Evolutionary conservation across 129 eudicot species (phyloP).

Genomic region (Centaurea solstitialis): DNA sequence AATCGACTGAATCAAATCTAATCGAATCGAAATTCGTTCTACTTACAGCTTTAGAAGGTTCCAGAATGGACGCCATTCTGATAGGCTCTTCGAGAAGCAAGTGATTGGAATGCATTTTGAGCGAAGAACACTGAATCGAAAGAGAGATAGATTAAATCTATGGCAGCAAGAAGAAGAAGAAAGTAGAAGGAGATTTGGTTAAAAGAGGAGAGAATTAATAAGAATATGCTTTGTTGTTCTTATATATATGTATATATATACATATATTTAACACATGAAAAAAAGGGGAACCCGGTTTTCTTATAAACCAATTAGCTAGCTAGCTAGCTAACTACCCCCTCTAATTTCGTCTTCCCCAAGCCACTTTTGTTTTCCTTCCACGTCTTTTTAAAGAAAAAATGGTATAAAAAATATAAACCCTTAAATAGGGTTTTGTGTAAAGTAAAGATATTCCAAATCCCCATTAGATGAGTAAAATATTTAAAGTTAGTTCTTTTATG

Average conservation of each 20-base stretch:
- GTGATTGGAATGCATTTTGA: constrained; percentile 79
- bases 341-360: constrained; percentile 36
- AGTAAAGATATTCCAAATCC: no score
- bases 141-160: background rate
- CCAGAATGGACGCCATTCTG: constrained; percentile 87
- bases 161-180: background rate
- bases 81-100: constrained; percentile 90
- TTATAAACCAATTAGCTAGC: background rate
- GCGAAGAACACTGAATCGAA: constrained; percentile 19
- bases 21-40: background rate
- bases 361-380: constrained; percentile 6
- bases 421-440: no score
- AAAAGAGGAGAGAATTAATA: background rate
- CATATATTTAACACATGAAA: constrained; percentile 21
- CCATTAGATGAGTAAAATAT: no score
- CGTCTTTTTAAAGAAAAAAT: background rate
- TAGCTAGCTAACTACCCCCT: constrained; percentile 5
- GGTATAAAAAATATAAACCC: no score
- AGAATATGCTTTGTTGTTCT: constrained; percentile 23
- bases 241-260: no score
- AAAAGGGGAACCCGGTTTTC: constrained; percentile 32
- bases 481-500: no score
- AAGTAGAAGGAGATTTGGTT: background rate
- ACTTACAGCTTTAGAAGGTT: constrained; percentile 84
- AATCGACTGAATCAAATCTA: no score